A percentile compares a stretch with the other conserved stretches of the same genome.
These are phyloP conservation scores for Lipomyces mesembrius DNA, from an alignment of 805 yeast species.

Conservation along the genomic window DNA sequence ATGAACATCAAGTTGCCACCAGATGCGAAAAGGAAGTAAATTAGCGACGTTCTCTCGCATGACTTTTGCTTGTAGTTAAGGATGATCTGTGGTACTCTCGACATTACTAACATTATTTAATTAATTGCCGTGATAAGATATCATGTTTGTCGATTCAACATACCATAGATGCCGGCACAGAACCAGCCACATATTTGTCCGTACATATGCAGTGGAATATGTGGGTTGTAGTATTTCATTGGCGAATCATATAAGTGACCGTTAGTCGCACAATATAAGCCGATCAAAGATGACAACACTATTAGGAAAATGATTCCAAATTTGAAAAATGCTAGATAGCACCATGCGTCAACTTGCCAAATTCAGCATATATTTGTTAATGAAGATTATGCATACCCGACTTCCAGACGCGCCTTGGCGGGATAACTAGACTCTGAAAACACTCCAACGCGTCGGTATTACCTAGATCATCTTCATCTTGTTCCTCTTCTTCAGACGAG, in stretches of 20 bases:
- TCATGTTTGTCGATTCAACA: not conserved
- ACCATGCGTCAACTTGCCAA: not conserved
- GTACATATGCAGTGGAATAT: conserved; percentile 60
- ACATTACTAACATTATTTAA: conserved; percentile 42
- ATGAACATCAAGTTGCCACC: conserved; percentile 92
- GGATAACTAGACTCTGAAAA: conserved; percentile 35
- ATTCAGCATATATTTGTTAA: not conserved
- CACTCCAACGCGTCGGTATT: conserved; percentile 8
- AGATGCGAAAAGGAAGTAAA: conserved; percentile 94
- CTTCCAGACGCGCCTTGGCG: conserved; percentile 35
- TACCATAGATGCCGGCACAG: conserved; percentile 49
- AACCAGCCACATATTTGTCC: conserved; percentile 88
- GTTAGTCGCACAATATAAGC: conserved; percentile 48
- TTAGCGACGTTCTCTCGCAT: conserved; percentile 91
- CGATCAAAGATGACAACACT: conserved; percentile 65
- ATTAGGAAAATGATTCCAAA: conserved; percentile 79
- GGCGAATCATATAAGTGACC: conserved; percentile 45
- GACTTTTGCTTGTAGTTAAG: conserved; percentile 85
- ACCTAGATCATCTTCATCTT: conserved; percentile 13
- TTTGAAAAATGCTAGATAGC: conserved; percentile 64
- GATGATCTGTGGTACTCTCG: conserved; percentile 89
- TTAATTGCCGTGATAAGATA: not conserved
- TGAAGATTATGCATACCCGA: conserved; percentile 14
- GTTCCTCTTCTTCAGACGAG: conserved; percentile 9
- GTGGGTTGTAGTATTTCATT: conserved; percentile 48